Evolutionary conservation across 208 protist species (phyloP).

Genomic region (Willaertia magna): DNA sequence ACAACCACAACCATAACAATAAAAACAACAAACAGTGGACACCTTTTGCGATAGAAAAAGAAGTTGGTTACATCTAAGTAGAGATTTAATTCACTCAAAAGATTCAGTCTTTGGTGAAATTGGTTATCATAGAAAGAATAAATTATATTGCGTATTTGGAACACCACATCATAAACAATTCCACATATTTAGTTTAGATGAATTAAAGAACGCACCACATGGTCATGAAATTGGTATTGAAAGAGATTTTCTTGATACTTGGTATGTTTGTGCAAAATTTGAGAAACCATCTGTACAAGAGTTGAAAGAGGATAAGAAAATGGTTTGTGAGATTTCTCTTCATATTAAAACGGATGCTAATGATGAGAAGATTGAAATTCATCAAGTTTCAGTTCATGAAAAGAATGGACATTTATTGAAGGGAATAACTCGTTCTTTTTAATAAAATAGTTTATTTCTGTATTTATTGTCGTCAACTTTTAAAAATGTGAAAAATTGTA

Average conservation of each 20-base stretch:
- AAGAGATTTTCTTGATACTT: not conserved
- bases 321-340: not conserved
- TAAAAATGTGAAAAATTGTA: too few relatives aligned
- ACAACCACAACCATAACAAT: too few relatives aligned
- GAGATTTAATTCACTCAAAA: not conserved
- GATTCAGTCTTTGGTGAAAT: not conserved
- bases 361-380: not conserved
- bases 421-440: not conserved
- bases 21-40: too few relatives aligned
- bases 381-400: not conserved
- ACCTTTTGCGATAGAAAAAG: not conserved
- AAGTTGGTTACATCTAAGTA: not conserved
- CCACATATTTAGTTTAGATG: not conserved
- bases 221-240: not conserved
- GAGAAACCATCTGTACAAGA: not conserved
- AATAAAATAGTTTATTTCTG: too few relatives aligned
- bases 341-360: not conserved
- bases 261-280: not conserved
- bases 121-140: not conserved
- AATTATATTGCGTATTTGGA: not conserved
- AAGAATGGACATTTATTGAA: not conserved
- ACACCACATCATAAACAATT: not conserved
- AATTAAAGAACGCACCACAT: not conserved
- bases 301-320: not conserved
- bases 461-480: too few relatives aligned